phyloP scores from a whole-genome alignment of 129 eudicot species.

The Rutidosis leptorrhynchoides region DNA sequence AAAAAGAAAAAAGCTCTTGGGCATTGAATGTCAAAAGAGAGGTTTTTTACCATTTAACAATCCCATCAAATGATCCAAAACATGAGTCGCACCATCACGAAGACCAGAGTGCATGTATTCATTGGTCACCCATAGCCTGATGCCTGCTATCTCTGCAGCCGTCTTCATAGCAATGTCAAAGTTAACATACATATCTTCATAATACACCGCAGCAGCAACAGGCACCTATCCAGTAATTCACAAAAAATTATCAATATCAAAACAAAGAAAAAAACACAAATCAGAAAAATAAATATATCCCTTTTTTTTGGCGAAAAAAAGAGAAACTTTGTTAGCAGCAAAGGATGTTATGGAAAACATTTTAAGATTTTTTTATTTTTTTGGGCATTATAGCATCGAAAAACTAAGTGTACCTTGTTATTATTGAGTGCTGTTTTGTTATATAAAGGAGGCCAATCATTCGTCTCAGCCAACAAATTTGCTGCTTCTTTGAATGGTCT shows the following conservation, averaged over 20 bases:
- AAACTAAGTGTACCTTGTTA: conserved; percentile 53
- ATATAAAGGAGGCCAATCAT: conserved; percentile 92
- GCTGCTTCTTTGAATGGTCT: conserved; percentile 85
- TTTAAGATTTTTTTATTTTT: neutral
- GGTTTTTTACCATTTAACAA: conserved; percentile 85
- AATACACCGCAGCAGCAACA: conserved; percentile 91
- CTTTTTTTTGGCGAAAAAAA: too few relatives aligned
- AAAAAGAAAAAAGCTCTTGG: neutral
- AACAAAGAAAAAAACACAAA: conserved; percentile 5
- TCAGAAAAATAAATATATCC: neutral
- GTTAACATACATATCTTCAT: conserved; percentile 92
- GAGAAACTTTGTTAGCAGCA: too few relatives aligned
- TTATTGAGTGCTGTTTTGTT: conserved; percentile 49
- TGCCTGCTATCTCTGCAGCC: conserved; percentile 68
- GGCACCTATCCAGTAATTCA: conserved; percentile 59
- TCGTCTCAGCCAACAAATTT: conserved; percentile 64
- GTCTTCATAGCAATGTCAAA: conserved; percentile 69
- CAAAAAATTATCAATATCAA: neutral
- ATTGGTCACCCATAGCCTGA: conserved; percentile 81
- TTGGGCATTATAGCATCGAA: neutral
- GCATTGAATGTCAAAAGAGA: conserved; percentile 44
- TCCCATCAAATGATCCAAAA: conserved; percentile 75
- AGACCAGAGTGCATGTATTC: conserved; percentile 98
- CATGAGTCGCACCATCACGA: conserved; percentile 64
- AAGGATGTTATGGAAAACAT: too few relatives aligned